phyloP scores from a whole-genome alignment of 2,329 filamentous ascomycete genomes.

The Calonectria henricotiae region DNA sequence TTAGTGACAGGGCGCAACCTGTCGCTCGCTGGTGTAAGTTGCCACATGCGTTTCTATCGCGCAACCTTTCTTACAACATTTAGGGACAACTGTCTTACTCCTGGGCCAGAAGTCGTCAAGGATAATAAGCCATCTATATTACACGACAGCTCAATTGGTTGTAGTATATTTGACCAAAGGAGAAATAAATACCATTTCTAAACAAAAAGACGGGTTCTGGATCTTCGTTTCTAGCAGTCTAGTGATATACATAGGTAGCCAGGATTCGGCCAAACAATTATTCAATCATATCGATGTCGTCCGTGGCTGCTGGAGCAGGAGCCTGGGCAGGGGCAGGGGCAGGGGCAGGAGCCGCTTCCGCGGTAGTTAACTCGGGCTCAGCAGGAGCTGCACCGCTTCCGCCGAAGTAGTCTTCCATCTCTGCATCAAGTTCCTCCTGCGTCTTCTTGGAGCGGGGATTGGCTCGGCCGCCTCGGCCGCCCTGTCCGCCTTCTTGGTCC shows the following conservation, averaged over 20 bases:
- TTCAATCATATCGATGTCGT: constrained; percentile 83
- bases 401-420: constrained; percentile 95
- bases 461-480: constrained; percentile 55
- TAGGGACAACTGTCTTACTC: constrained; percentile 50
- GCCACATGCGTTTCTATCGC: not conserved
- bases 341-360: constrained; percentile 48
- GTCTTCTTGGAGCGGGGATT: constrained; percentile 84
- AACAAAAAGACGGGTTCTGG: constrained; percentile 42
- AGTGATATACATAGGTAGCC: constrained; percentile 51
- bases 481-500: constrained; percentile 54
- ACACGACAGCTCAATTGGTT: not conserved
- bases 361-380: constrained; percentile 54
- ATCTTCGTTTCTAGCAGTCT: constrained; percentile 48
- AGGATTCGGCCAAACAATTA: constrained; percentile 54
- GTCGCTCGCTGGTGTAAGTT: constrained; percentile 48
- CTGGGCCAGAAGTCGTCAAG: constrained; percentile 45
- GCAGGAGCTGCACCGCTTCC: constrained; percentile 59
- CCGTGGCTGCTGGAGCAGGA: constrained; percentile 53
- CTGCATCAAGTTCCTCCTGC: constrained; percentile 92
- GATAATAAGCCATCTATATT: not conserved
- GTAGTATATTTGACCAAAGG: not conserved
- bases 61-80: constrained; percentile 31
- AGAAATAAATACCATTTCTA: constrained; percentile 10
- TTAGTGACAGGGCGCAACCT: constrained; percentile 50
- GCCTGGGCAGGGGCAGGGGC: constrained; percentile 46